Percentiles rank a stretch among this genome's conserved stretches.
Evolutionary conservation across 2,329 filamentous ascomycete species (phyloP).

Genomic region (Plectosphaerella cucumerina): DNA sequence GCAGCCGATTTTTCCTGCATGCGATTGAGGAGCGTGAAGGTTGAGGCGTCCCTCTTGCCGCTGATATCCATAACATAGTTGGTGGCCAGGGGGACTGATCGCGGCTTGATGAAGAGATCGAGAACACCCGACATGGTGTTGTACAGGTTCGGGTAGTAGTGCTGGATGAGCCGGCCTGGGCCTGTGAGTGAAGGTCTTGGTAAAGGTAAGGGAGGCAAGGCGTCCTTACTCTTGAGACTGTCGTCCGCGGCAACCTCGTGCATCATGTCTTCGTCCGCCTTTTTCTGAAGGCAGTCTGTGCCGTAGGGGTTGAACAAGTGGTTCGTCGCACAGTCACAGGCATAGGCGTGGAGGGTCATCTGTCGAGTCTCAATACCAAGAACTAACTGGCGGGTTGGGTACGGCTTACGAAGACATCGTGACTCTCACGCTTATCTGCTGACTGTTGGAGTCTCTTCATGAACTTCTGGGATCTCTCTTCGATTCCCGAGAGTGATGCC

Average conservation of each 20-base stretch:
- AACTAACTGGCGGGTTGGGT: neutral
- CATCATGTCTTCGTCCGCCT: constrained; percentile 61
- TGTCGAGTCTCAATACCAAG: neutral
- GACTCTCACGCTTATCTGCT: constrained; percentile 22
- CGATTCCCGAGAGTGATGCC: constrained; percentile 51
- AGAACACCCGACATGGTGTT: constrained; percentile 41
- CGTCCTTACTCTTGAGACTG: constrained; percentile 57
- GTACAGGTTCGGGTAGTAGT: constrained; percentile 52
- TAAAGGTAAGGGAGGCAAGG: neutral
- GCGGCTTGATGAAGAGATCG: constrained; percentile 46
- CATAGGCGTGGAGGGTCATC: constrained; percentile 56
- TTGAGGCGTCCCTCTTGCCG: constrained; percentile 37
- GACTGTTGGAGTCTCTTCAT: constrained; percentile 23
- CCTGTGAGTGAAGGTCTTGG: constrained; percentile 1
- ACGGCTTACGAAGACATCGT: constrained; percentile 58
- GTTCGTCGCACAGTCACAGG: constrained; percentile 65
- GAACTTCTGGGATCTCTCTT: constrained; percentile 52
- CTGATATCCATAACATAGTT: constrained; percentile 52
- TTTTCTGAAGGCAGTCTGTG: constrained; percentile 51
- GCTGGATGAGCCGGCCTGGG: constrained; percentile 53
- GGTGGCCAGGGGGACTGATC: constrained; percentile 55
- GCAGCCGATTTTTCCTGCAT: constrained; percentile 44
- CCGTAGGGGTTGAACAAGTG: constrained; percentile 67
- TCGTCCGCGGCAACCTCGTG: constrained; percentile 64
- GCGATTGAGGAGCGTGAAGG: constrained; percentile 55